Evolutionary conservation across 495 filamentous ascomycete species (phyloP).

Genomic region (Trichoderma erinaceum): DNA sequence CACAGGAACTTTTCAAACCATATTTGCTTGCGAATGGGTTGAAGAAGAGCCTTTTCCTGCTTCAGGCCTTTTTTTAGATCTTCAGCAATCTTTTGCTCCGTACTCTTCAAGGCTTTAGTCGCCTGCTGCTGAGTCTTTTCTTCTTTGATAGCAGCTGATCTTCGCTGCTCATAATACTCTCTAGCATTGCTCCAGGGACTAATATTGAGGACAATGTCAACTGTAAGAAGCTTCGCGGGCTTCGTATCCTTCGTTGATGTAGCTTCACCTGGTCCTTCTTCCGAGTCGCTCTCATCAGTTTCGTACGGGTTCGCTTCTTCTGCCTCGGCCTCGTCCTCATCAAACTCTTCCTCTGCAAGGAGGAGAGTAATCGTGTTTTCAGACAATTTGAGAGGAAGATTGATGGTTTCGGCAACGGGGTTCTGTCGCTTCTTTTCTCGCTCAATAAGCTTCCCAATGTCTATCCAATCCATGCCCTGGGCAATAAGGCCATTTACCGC

Average conservation of each 20-base stretch:
- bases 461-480: constrained; percentile 95
- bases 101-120: constrained; percentile 76
- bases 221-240: constrained; percentile 48
- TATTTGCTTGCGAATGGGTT: constrained; percentile 69
- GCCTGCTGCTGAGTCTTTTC: constrained; percentile 80
- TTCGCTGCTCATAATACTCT: constrained; percentile 87
- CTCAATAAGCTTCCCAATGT: constrained; percentile 81
- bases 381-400: constrained; percentile 77
- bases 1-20: constrained; percentile 98
- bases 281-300: constrained; percentile 56
- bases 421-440: constrained; percentile 75
- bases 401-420: constrained; percentile 79
- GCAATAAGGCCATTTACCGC: constrained; percentile 82
- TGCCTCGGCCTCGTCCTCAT: constrained; percentile 36
- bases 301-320: constrained; percentile 56
- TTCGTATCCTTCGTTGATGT: constrained; percentile 33
- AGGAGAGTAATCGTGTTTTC: constrained; percentile 83
- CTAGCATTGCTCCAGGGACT: constrained; percentile 83
- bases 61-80: constrained; percentile 83
- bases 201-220: constrained; percentile 80
- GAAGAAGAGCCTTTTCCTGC: constrained; percentile 83
- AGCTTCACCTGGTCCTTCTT: constrained; percentile 50
- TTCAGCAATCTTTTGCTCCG: constrained; percentile 76
- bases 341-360: constrained; percentile 62
- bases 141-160: constrained; percentile 73